Evolutionary conservation across 352 stramenopile genomes (phyloP), one percentile per base, ranked within the genome.

Genomic region (Phytophthora syringae): DNA sequence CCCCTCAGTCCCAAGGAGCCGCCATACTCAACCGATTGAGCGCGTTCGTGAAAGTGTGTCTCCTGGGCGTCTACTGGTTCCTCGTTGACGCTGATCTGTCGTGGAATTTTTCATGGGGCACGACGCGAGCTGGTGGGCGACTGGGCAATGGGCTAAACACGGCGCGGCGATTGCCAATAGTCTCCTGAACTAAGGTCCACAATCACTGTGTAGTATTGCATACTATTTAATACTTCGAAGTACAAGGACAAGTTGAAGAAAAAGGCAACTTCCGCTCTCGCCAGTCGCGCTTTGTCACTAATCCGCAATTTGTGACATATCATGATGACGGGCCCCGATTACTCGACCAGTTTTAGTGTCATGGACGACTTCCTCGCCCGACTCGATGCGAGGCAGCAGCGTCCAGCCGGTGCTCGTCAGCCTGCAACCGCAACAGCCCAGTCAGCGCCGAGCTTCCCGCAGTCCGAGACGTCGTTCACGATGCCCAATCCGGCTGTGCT

Each of bases 361-460:
- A 52, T 52, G 28, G 39, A 55, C 12, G 49, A 57, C 48, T 47
- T n/a, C n/a, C n/a, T 51, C 15, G 50, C 51, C 27, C 43, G 61
- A 24, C 53, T 60, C 45, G 37, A 36, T 53, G 42, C n/a, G 9
- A 32, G 21, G 21, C 52, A 27, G 27, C 25, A 55, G 22, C 44
- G 37, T 25, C 16, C 21, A 9, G 9, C 47, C n/a, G n/a, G n/a
- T 20, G 30, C 54, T 12, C 61, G 61, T 43, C 53, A 64, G 39
- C 5, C 18, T 52, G 45, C 34, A 51, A 10, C 40, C 3, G 25
- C 16, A 30, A 28, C 18, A n/a, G 3, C 5, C 37, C 37, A 43
- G 16, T 49, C 57, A 21, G 25, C 56, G 5, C 48, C 54, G 16
- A 65, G 54, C 34, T 65, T 70, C 22, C 48, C 42, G 27, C 57